A percentile compares a stretch with the other conserved stretches of the same genome.
phyloP scores from a whole-genome alignment of 139 green algal species.

The Closterium sp. region DNA sequence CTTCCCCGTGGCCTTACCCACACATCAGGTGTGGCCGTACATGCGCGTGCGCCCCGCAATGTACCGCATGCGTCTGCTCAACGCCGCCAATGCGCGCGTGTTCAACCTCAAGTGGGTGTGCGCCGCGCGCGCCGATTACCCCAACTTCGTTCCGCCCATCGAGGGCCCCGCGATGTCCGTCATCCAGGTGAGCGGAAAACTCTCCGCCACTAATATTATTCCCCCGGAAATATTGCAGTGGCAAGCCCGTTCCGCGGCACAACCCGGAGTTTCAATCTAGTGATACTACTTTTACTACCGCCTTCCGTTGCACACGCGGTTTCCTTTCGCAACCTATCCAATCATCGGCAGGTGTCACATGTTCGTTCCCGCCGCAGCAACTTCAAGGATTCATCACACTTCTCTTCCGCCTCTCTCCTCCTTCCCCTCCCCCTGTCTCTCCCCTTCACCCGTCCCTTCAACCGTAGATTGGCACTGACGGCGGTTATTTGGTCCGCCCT shows the following conservation, averaged over 20 bases:
- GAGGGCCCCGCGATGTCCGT: neutral
- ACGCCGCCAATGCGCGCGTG: slow-evolving; percentile 29
- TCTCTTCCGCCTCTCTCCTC: too few species aligned
- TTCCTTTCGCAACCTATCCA: too few species aligned
- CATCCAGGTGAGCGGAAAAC: neutral
- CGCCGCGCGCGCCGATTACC: neutral
- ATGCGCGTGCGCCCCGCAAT: slow-evolving; percentile 19
- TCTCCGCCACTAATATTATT: neutral
- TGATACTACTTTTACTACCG: too few species aligned
- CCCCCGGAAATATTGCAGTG: neutral
- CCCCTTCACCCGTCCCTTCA: neutral
- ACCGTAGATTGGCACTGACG: slow-evolving; percentile 10
- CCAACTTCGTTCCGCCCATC: neutral
- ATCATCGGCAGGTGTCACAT: too few species aligned
- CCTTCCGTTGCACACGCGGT: too few species aligned
- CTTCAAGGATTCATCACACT: too few species aligned
- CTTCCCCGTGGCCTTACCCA: neutral
- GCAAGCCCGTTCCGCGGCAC: neutral
- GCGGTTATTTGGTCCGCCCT: slow-evolving; percentile 18
- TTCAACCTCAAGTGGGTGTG: slow-evolving; percentile 20
- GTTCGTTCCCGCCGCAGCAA: too few species aligned
- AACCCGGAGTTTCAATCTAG: too few species aligned
- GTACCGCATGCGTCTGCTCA: slow-evolving; percentile 39
- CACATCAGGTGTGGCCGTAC: slow-evolving; percentile 25
- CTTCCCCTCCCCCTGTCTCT: too few species aligned